Conservation (phyloP, 176 grass and related monocot species). For the Zea luxurians region DNA sequence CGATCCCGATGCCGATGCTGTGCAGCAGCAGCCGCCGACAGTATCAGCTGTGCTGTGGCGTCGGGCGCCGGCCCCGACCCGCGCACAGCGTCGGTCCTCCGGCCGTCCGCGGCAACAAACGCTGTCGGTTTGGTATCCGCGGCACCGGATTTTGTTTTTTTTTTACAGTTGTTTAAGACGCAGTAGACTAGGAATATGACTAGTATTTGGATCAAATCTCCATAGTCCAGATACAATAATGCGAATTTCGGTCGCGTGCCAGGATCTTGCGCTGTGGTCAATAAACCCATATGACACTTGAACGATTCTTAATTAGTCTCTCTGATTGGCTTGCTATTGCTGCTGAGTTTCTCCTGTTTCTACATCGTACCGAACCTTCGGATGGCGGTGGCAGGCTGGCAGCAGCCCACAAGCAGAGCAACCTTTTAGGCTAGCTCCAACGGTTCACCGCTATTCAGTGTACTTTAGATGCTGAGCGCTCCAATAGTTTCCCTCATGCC, state of each 20-base stretch:
- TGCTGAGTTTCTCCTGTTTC: too few species aligned
- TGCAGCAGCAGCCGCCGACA: constrained; percentile 24
- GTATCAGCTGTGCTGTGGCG: neutral
- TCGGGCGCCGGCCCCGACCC: neutral
- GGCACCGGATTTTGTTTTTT: neutral
- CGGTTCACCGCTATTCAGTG: too few species aligned
- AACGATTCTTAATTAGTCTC: too few species aligned
- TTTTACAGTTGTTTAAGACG: neutral
- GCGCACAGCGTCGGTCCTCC: neutral
- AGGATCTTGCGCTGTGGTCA: neutral
- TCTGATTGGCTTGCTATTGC: too few species aligned
- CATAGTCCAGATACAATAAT: neutral
- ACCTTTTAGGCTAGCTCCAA: too few species aligned
- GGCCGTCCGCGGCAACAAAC: too few species aligned
- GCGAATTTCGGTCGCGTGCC: neutral
- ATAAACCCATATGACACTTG: neutral
- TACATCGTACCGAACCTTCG: too few species aligned
- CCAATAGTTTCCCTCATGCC: too few species aligned
- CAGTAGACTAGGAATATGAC: neutral
- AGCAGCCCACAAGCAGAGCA: too few species aligned
- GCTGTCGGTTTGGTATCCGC: neutral
- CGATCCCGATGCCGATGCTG: neutral
- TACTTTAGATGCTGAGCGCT: too few species aligned
- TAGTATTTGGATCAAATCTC: neutral
- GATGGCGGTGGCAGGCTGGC: too few species aligned